These are phyloP conservation scores for Saxophila tyrrhenica DNA, from an alignment of 495 filamentous ascomycete genomes.

Conservation along the genomic window DNA sequence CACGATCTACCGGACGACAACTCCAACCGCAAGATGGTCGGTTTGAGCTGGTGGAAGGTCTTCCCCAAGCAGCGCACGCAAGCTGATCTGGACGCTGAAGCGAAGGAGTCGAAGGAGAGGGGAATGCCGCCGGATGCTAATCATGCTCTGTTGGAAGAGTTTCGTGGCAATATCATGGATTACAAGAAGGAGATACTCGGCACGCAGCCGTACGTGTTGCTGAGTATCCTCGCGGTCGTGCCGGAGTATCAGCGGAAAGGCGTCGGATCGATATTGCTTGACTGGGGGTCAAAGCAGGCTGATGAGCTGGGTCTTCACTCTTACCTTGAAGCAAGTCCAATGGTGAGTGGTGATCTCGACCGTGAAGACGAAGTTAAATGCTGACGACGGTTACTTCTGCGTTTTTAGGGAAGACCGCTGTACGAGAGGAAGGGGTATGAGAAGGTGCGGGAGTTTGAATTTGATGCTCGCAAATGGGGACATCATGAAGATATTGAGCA, in stretches of 20 bases:
- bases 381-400: neutral
- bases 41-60: slow-evolving; percentile 7
- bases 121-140: slow-evolving; percentile 1
- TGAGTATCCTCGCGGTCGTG: slow-evolving; percentile 13
- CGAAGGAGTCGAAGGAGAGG: neutral
- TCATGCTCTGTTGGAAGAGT: slow-evolving; percentile 1
- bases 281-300: slow-evolving; percentile 17
- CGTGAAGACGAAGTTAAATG: slow-evolving; percentile 7
- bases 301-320: slow-evolving; percentile 14
- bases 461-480: slow-evolving; percentile 15
- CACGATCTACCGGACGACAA: slow-evolving; percentile 5
- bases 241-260: slow-evolving; percentile 18
- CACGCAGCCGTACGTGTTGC: slow-evolving; percentile 2
- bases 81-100: slow-evolving; percentile 6
- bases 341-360: no score
- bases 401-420: slow-evolving; percentile 3
- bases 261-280: slow-evolving; percentile 13
- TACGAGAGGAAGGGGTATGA: slow-evolving; percentile 18
- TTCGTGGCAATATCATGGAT: slow-evolving; percentile 1
- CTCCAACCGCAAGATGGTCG: slow-evolving; percentile 4
- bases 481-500: slow-evolving; percentile 8
- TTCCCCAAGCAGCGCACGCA: slow-evolving; percentile 10
- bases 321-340: slow-evolving; percentile 17
- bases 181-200: slow-evolving; percentile 9
- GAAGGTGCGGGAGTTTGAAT: slow-evolving; percentile 3